Conservation (phyloP, 2,329 filamentous ascomycete genomes). For the Sarocladiaceae sp. region DNA sequence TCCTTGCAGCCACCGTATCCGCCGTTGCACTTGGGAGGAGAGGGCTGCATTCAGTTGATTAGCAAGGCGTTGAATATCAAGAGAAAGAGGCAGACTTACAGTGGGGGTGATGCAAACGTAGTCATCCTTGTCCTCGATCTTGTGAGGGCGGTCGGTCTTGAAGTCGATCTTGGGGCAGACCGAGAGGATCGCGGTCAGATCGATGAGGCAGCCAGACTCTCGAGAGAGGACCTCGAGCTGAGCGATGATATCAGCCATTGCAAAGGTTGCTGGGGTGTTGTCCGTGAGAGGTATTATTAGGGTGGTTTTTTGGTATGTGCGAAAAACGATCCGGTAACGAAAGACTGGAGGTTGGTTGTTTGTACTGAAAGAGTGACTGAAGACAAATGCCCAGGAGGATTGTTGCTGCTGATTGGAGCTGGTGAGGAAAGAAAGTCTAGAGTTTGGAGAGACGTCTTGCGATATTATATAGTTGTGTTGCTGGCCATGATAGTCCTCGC, state of each 20-base stretch:
- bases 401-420: constrained; percentile 10
- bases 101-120: constrained; percentile 17
- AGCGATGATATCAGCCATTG: constrained; percentile 17
- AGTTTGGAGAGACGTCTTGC: not conserved
- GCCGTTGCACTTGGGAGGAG: constrained; percentile 8
- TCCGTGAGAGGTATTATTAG: constrained; percentile 1
- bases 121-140: constrained; percentile 15
- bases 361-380: constrained; percentile 11
- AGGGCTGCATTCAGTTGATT: constrained; percentile 3
- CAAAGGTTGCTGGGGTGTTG: constrained; percentile 4
- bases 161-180: constrained; percentile 18
- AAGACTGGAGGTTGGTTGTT: constrained; percentile 10
- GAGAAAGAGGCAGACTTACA: not conserved
- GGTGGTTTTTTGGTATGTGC: constrained; percentile 5
- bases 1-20: constrained; percentile 7
- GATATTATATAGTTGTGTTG: not conserved
- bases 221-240: constrained; percentile 16
- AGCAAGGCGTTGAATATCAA: not conserved
- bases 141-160: constrained; percentile 13
- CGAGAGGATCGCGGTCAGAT: constrained; percentile 15
- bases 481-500: not conserved
- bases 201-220: constrained; percentile 16
- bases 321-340: constrained; percentile 9
- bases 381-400: constrained; percentile 8
- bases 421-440: constrained; percentile 5